Evolutionary conservation across 2,329 filamentous ascomycete species (phyloP).

Genomic region (Hymenotorrendiella dingleyae): DNA sequence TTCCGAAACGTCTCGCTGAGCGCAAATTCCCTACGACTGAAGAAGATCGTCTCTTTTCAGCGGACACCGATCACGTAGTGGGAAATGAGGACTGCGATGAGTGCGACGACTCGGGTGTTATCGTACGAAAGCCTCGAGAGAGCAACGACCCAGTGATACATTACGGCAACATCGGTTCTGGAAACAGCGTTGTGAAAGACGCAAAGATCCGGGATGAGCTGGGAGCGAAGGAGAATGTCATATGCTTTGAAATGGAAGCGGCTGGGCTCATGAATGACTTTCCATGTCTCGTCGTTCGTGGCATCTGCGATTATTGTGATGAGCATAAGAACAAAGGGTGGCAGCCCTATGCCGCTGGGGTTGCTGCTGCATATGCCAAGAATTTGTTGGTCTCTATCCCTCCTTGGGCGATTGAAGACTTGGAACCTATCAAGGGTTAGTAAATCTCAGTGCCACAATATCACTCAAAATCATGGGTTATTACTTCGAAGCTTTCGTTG

Average conservation of each 20-base stretch:
- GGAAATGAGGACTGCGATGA: background rate
- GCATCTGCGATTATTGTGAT: conserved; percentile 16
- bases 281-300: conserved; percentile 14
- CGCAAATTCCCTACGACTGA: no score
- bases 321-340: conserved; percentile 11
- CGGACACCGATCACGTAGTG: background rate
- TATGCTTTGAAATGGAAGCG: conserved; percentile 15
- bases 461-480: no score
- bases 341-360: conserved; percentile 10
- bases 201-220: conserved; percentile 2
- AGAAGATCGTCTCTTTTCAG: background rate
- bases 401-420: background rate
- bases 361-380: conserved; percentile 11
- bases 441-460: no score
- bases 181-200: conserved; percentile 10
- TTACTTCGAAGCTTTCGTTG: no score
- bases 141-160: background rate
- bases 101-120: background rate
- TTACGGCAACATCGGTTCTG: conserved; percentile 13
- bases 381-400: conserved; percentile 3
- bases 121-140: background rate
- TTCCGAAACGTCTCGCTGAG: no score
- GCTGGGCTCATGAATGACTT: conserved; percentile 9
- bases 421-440: background rate
- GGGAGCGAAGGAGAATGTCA: background rate